Evolutionary conservation across 106 monocot species (phyloP).

Genomic region (Dendrobium catenatum): DNA sequence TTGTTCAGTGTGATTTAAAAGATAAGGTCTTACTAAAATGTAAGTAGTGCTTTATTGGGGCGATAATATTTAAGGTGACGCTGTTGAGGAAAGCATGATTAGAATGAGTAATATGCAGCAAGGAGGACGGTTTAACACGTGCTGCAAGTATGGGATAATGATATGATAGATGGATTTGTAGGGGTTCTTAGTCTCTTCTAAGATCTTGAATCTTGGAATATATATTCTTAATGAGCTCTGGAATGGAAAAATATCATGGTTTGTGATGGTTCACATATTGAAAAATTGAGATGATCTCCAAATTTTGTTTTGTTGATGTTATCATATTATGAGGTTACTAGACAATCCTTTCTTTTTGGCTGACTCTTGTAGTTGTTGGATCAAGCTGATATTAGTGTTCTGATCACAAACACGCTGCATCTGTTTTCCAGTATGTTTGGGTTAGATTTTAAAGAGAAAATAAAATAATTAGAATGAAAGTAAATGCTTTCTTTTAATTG

Average conservation of each 20-base stretch:
- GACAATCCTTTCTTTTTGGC: neutral
- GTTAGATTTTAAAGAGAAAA: neutral
- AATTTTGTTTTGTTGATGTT: neutral
- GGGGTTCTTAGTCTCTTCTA: too few species aligned
- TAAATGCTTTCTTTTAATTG: neutral
- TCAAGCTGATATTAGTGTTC: neutral
- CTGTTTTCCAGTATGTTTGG: neutral
- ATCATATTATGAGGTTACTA: neutral
- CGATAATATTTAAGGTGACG: neutral
- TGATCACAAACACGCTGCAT: neutral
- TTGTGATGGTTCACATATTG: neutral
- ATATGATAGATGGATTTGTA: neutral
- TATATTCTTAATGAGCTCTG: neutral
- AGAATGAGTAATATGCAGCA: neutral
- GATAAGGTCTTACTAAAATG: neutral
- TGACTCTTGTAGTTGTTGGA: neutral
- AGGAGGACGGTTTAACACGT: neutral
- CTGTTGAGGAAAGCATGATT: neutral
- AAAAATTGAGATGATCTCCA: neutral
- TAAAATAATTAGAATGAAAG: neutral
- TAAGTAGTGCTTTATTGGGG: neutral
- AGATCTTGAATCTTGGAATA: neutral
- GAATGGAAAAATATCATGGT: neutral
- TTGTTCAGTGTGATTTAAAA: neutral
- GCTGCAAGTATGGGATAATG: neutral